phyloP scores from a whole-genome alignment of 2,329 filamentous ascomycete species.

The Claviceps quebecensis region DNA sequence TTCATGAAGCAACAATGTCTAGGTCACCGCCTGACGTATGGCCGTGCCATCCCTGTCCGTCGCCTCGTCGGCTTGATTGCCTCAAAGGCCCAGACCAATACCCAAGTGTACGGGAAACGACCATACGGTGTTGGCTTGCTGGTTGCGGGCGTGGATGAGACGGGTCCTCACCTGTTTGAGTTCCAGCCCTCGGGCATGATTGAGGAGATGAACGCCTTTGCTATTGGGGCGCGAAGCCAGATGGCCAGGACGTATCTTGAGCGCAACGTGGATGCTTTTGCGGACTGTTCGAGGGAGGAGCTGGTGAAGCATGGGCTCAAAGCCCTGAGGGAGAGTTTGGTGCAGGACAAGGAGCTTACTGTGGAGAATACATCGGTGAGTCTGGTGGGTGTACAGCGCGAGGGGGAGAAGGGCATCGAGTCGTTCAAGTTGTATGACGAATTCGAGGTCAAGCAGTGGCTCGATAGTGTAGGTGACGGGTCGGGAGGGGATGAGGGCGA shows the following conservation, averaged over 20 bases:
- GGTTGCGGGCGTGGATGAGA: conserved; percentile 85
- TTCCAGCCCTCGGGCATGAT: conserved; percentile 95
- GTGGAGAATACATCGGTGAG: conserved; percentile 93
- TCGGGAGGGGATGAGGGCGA: conserved; percentile 27
- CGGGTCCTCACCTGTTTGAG: conserved; percentile 91
- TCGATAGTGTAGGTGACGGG: conserved; percentile 56
- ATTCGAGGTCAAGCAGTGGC: conserved; percentile 69
- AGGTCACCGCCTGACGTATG: conserved; percentile 88
- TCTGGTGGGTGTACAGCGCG: conserved; percentile 50
- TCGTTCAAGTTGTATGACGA: conserved; percentile 86
- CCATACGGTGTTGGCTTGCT: conserved; percentile 91
- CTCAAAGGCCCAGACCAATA: conserved; percentile 94
- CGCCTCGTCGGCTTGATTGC: conserved; percentile 85
- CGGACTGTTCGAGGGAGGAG: conserved; percentile 63
- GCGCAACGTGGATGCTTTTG: conserved; percentile 76
- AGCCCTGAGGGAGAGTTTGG: conserved; percentile 87
- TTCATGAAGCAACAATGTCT: conserved; percentile 99
- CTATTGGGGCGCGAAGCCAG: conserved; percentile 89
- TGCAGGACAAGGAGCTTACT: conserved; percentile 94
- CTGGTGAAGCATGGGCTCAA: conserved; percentile 80
- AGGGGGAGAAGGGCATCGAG: conserved; percentile 48
- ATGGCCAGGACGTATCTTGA: conserved; percentile 97
- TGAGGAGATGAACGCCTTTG: conserved; percentile 92
- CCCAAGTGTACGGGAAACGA: conserved; percentile 90
- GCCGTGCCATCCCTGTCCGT: conserved; percentile 79